Percentiles rank a stretch among this genome's conserved stretches.
Evolutionary conservation across 2,329 filamentous ascomycete genomes (phyloP).

Genomic region (Exophiala dermatitidis): DNA sequence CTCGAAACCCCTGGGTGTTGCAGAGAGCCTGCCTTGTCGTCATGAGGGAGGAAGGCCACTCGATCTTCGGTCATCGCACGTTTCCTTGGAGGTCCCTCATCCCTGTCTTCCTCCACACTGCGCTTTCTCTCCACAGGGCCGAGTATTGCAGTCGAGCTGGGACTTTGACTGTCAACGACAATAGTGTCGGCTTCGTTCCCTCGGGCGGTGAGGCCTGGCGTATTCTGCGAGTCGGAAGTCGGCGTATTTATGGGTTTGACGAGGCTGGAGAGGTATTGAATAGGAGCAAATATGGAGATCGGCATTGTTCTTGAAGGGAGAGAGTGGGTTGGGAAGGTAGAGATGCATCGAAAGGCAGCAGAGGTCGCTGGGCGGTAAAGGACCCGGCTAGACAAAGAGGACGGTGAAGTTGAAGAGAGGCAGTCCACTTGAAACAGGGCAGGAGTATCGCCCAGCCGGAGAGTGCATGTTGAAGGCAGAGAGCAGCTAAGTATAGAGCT

Average conservation of each 20-base stretch:
- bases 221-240: neutral
- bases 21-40: neutral
- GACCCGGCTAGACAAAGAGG: neutral
- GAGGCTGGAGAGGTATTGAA: conserved; percentile 2
- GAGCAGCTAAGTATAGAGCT: neutral
- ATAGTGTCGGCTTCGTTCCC: neutral
- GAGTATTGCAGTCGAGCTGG: neutral
- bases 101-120: conserved; percentile 10
- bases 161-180: neutral
- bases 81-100: conserved; percentile 8
- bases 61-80: conserved; percentile 5
- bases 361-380: neutral
- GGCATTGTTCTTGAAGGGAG: neutral
- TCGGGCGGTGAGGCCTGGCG: neutral
- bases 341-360: too few relatives aligned
- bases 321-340: too few relatives aligned
- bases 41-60: conserved; percentile 1
- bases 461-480: conserved; percentile 5
- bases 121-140: conserved; percentile 12
- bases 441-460: conserved; percentile 1
- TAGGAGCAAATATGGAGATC: neutral
- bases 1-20: neutral
- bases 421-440: conserved; percentile 1
- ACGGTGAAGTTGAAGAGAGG: neutral
- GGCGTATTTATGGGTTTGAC: neutral